Percentiles rank a stretch among this genome's conserved stretches.
Conservation (phyloP, 2,329 filamentous ascomycete species). For the Xylogone sp. region DNA sequence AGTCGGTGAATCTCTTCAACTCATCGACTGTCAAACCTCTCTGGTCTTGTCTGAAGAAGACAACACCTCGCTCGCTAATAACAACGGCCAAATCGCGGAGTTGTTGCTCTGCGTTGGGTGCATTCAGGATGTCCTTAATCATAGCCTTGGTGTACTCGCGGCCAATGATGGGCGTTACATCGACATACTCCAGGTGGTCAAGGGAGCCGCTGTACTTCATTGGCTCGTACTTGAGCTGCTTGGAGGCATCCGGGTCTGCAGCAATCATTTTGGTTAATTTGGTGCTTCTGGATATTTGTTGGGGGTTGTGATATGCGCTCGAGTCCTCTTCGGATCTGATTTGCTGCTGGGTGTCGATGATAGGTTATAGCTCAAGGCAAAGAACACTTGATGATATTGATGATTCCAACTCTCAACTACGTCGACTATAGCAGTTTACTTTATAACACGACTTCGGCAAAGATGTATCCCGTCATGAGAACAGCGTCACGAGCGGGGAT, state of each 20-base stretch:
- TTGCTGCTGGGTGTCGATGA: too few species aligned
- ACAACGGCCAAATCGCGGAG: constrained; percentile 43
- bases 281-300: background rate
- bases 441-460: too few species aligned
- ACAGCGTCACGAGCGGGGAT: too few species aligned
- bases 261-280: constrained; percentile 11
- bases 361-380: too few species aligned
- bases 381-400: too few species aligned
- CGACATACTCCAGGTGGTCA: constrained; percentile 15
- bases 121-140: constrained; percentile 39
- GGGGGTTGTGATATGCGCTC: background rate
- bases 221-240: constrained; percentile 10
- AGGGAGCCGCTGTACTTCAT: constrained; percentile 19
- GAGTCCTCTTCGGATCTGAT: too few species aligned
- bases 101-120: constrained; percentile 37
- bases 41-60: constrained; percentile 60
- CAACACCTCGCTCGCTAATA: constrained; percentile 62
- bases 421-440: too few species aligned
- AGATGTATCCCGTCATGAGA: too few species aligned
- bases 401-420: too few species aligned
- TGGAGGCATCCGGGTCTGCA: constrained; percentile 4
- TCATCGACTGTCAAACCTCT: constrained; percentile 53
- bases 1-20: constrained; percentile 58
- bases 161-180: constrained; percentile 38
- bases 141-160: constrained; percentile 34